Evolutionary conservation across 352 stramenopile genomes (phyloP).

Genomic region (Peronospora destructor): DNA sequence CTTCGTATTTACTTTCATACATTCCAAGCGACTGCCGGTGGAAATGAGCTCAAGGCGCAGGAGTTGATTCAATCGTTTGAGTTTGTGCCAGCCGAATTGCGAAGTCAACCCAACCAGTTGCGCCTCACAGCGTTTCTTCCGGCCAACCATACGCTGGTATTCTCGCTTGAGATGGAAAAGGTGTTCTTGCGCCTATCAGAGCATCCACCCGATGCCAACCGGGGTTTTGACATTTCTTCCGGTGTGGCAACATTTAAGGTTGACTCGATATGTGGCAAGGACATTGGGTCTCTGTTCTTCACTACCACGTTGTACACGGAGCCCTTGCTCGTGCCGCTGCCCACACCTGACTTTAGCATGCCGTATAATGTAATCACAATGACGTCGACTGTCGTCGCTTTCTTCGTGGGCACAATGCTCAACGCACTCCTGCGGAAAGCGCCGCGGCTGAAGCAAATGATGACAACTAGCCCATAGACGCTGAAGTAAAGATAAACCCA

Average conservation of each 20-base stretch:
- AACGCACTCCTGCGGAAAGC: conserved; percentile 72
- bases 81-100: conserved; percentile 58
- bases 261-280: conserved; percentile 7
- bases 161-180: conserved; percentile 78
- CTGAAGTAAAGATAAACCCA: conserved; percentile 16
- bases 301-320: conserved; percentile 63
- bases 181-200: conserved; percentile 74
- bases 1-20: conserved; percentile 75
- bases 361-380: conserved; percentile 89
- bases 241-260: conserved; percentile 46
- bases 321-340: conserved; percentile 71
- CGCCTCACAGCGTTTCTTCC: conserved; percentile 45
- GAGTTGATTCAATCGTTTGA: conserved; percentile 26
- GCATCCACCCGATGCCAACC: conserved; percentile 81
- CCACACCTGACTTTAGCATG: conserved; percentile 87
- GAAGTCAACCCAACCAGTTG: conserved; percentile 50
- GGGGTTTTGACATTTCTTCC: conserved; percentile 75
- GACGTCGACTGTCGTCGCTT: conserved; percentile 83
- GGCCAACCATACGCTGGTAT: conserved; percentile 43
- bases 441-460: conserved; percentile 62
- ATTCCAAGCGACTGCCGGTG: conserved; percentile 24
- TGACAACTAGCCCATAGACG: conserved; percentile 20
- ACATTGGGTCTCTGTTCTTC: conserved; percentile 11
- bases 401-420: conserved; percentile 80
- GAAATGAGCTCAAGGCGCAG: conserved; percentile 8